Base-by-base conservation (phyloP, 164 flowering plant species). In the Cinnamomum chago region DNA sequence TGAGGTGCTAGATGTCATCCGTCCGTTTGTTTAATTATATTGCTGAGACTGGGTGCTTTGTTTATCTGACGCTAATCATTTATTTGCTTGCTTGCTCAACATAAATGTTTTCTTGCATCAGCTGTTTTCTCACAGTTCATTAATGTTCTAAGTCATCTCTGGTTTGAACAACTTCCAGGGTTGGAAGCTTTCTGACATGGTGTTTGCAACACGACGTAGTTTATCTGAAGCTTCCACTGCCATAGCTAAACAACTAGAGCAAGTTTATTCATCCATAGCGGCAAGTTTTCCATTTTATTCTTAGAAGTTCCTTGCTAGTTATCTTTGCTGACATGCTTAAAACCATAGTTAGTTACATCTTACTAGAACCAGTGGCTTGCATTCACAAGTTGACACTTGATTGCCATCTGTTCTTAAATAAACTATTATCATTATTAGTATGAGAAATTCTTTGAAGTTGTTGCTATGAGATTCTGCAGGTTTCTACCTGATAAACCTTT, bases 101-200 rank as follows among this genome's bases (percentile, higher is more conserved):
- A 18, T 68, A 6, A 23, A 22, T 18, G 24, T 55, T 60, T 67
- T 18, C 0, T 22, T 73, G 18, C 10, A 11, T 62, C 58, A 71
- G 27, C 64, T 30, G 58, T 79, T 71, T 20, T 6, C 66, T 40
- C 22, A 14, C 68, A 17, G n/a, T 55, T 55, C 20, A 14, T 14
- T 18, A 20, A 14, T 23, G 6, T 51, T 60, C 72, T 23, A 65
- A 22, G 24, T 67, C 62, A 28, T 77, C 22, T 65, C 22, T 71
- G 33, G 65, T 67, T n/a, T 33, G 65, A 35, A 33, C 55, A 30
- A 40, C 65, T 82, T 81, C 62, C 89, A 96, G 99, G 99, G 99
- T 10, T 96, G 98, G 99, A 93, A 87, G 76, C 87, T 96, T 76
- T 89, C 97, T 82, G 91, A 89, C 80, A 75, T 96, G 88, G 89